Evolutionary conservation across 2,329 filamentous ascomycete species (phyloP), one percentile per base, ranked within the genome.

Genomic region (Dissoconium aciculare): DNA sequence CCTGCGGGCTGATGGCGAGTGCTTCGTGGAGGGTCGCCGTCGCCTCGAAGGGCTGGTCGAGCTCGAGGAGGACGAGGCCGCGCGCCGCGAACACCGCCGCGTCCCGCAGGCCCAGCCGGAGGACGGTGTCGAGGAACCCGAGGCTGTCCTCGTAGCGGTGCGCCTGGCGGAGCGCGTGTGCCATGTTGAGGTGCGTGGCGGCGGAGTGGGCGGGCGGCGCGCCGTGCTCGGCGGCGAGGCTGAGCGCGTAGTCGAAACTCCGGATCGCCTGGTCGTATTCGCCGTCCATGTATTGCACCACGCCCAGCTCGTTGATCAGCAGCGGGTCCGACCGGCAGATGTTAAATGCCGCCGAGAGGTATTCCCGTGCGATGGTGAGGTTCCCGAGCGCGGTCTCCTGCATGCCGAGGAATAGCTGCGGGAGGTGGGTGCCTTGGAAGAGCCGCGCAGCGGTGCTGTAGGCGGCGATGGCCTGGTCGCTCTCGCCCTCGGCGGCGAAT

Each of bases 341-440:
- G 0, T 71, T 67, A 53, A 89, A 91, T 0, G 89, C 85, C 3
- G 83, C 84, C 47, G 82, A 84, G 26, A 95, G 69, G 53, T 95
- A 98, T 54, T 98, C 89, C 41, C 91, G 80, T 0, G 91, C 89
- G 11, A 95, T 67, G 1, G 75, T 76, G 71, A 95, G 81, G 47
- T 98, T 95, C 56, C 92, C 92, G 37, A 98, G 68, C 11, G 87
- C 83, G 28, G 95, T 76, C 56, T 98, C 91, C 54, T 98, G 91
- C 89, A 98, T 98, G 5, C 91, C 89, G 15, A 98, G 62, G 53
- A 95, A 98, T 3, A 98, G 71, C 49, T 93, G 87, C 0, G 89
- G 89, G 1, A 98, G 66, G 53, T 98, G 91, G 0, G 87, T 95
- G 23, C 89, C 89, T 63, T 94, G 92, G 57, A 98, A 98, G 0